Evolutionary conservation across 106 monocot genomes (phyloP), one percentile per base, ranked within the genome.

Genomic region (Alisma plantagoaquatica): DNA sequence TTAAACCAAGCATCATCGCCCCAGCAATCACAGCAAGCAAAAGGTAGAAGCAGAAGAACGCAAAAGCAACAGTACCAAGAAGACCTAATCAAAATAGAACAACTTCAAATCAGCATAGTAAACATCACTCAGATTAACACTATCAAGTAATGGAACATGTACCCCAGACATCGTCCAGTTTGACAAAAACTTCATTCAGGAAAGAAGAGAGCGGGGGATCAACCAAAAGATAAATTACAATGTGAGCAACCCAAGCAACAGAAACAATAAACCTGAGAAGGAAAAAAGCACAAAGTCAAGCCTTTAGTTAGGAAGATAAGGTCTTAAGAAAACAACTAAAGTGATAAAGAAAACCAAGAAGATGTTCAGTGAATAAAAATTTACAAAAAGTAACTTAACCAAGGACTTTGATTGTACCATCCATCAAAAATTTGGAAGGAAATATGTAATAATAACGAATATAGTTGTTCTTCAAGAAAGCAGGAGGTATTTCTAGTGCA

Each of bases 21-120:
- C 98, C 90, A 19, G 98, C 85, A 72, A 98, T 81, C 46, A 98
- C 98, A 26, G 98, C 81, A 48, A 98, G 57, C 53, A 98, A 71
- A 51, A 98, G 85, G 59, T 90, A 98, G 73, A 98, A 86, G 57
- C 98, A 90, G 70, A 98, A 98, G 65, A 98, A 79, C 27, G 98
- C 89, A 82, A 98, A 98, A 41, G 85, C 89, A 43, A 72, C 85
- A 59, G 98, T 90, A 29, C 98, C 98, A 29, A 98, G 71, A 21
- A 98, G 69, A n/a, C 98, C 90, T 90, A 72, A 72, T 52, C 29
- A 73, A 24, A 29, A 28, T 30, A 33, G 29, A 47, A 47, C 2
- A 17, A 32, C 26, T 42, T 10, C 2, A 16, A 42, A n/a, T n/a
- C n/a, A n/a, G n/a, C n/a, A n/a, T n/a, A n/a, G 12, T 15, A n/a